A percentile compares a stretch with the other conserved stretches of the same genome.
Evolutionary conservation across 2,329 filamentous ascomycete species (phyloP).

Genomic region (Aspergillaceae sp.): DNA sequence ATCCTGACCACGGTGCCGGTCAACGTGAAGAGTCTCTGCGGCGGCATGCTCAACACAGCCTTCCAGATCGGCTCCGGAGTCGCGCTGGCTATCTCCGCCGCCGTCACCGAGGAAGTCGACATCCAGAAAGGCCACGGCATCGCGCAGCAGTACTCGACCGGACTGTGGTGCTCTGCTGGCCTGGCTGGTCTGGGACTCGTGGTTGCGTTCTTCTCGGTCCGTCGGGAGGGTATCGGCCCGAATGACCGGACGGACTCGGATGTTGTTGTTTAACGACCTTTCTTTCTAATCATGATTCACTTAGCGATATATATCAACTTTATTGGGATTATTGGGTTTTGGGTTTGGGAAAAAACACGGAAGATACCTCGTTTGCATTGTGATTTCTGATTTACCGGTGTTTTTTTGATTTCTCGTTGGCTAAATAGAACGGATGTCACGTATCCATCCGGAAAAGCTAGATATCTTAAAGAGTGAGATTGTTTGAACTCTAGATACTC

Average conservation of each 20-base stretch:
- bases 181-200: constrained; percentile 30
- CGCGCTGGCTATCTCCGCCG: constrained; percentile 31
- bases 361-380: too few relatives aligned
- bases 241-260: background rate
- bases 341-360: too few relatives aligned
- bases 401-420: too few relatives aligned
- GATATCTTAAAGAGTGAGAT: too few relatives aligned
- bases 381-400: too few relatives aligned
- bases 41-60: constrained; percentile 38
- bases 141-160: constrained; percentile 31
- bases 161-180: constrained; percentile 36
- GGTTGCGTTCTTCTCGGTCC: constrained; percentile 12
- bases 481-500: too few relatives aligned
- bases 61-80: constrained; percentile 39
- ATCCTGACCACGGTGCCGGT: constrained; percentile 33
- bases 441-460: too few relatives aligned
- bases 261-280: background rate
- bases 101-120: constrained; percentile 32
- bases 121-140: constrained; percentile 26
- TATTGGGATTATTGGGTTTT: too few relatives aligned
- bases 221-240: background rate
- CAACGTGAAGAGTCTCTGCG: constrained; percentile 34
- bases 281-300: too few relatives aligned
- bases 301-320: too few relatives aligned
- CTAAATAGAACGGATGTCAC: too few relatives aligned